Base-by-base conservation (phyloP, 2,329 filamentous ascomycete species). In the Epichloe sp. region DNA sequence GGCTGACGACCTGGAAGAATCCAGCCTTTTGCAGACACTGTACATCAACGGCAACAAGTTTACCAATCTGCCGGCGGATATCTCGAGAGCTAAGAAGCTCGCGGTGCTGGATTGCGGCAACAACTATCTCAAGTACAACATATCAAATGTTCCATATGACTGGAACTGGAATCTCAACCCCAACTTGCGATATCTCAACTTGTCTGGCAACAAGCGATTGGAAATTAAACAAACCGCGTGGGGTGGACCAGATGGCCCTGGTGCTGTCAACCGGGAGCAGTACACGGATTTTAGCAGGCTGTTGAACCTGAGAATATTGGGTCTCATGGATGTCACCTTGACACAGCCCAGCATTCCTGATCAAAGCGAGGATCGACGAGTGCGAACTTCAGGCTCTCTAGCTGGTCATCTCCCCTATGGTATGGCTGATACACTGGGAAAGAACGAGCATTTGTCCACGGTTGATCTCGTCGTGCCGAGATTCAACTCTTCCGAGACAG, bases 101-200 rank as follows among this genome's bases (percentile, higher is more conserved):
- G 84, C 89, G 5, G 85, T 96, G 47, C 75, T 98, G 48, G 93
- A 98, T 68, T 94, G 94, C 55, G 91, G 90, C 54, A 96, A 87
- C 74, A 98, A 98, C 63, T 83, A 80, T 21, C 74, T 98, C 52
- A 98, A 97, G 68, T 98, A 98, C 77, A 98, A 98, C 64, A 94
- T 98, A 46, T 93, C 89, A 34, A 98, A 98, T 62, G 95, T 95
- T 76, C 93, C 91, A 0, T 98, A 98, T 64, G 93, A 98, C 65
- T 98, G 93, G 93, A 98, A 98, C 62, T 98, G 93, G 93, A 97
- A 97, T 63, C 87, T 93, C 76, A 98, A 98, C 62, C 88, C 86
- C 47, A 94, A 96, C 60, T 72, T 98, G 57, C 86, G 90, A 56
- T 98, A 94, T 63, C 82, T 98, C 55, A 98, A 97, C 62, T 75